Evolutionary conservation across 805 yeast genomes (phyloP), one percentile per base, ranked within the genome.

Genomic region (Lachancea quebecensis): DNA sequence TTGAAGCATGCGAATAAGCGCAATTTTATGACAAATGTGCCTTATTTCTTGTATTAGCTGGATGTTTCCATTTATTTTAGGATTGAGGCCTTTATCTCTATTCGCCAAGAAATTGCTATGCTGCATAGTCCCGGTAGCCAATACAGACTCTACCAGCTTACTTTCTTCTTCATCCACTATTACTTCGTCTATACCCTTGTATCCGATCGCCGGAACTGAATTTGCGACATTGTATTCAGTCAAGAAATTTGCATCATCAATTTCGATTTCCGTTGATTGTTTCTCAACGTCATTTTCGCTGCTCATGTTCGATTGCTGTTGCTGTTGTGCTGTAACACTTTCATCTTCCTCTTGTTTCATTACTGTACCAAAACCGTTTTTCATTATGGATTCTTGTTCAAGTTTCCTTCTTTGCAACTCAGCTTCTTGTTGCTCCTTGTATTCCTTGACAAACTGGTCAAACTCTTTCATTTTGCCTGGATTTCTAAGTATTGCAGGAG

Each of bases 1-100:
- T 65, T 93, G 98, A 83, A 93, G 83, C 58, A 90, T 90, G 52
- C 96, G 73, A 47, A 93, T 86, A 40, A 89, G 68, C 4, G 91
- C 81, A 16, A 93, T 86, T 62, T 90, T 90, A 67, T 88, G 85
- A 60, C 97, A 90, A 3, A 87, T 73, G 51, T 82, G 85, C 47
- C 99, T 71, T 31, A 93, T 85, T 54, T 88, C 88, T 66, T 91
- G 97, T 73, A 93, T 86, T 51, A 83, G 77, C 1, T 72, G 67
- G 37, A 93, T 81, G 55, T 90, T 93, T 16, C 74, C 73, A 54
- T 77, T 72, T 45, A 86, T 68, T 8, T 78, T 68, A 12, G 74
- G 71, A 46, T 80, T 78, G 40, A 88, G 69, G 0, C 95, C 95
- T 14, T 71, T 69, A 12, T 70, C 64, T 1, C 59, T 54, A 5